phyloP scores from a whole-genome alignment of 768 basidiomycete species.

The Boletus edulis region DNA sequence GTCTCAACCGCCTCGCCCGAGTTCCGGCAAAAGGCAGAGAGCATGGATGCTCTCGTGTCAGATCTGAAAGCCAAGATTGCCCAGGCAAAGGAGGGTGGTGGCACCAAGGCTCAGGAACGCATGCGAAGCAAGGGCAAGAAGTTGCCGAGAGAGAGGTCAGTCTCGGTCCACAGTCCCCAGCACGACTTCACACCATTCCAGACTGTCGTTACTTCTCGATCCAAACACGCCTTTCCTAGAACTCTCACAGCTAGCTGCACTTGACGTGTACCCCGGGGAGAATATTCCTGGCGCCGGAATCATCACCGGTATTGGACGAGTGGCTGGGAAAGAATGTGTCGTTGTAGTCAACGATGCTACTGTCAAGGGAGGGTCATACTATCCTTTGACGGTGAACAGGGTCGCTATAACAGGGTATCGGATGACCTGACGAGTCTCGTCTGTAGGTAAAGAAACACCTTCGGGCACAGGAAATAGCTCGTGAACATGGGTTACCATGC shows the following conservation, averaged over 20 bases:
- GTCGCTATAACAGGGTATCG: not conserved
- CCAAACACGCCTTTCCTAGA: slow-evolving; percentile 89
- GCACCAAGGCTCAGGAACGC: slow-evolving; percentile 67
- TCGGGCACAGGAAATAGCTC: slow-evolving; percentile 91
- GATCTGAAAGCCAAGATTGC: slow-evolving; percentile 62
- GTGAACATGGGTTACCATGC: slow-evolving; percentile 86
- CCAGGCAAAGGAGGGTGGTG: slow-evolving; percentile 66
- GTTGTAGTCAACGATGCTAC: slow-evolving; percentile 94
- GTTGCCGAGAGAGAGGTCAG: slow-evolving; percentile 78
- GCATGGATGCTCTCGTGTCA: slow-evolving; percentile 68
- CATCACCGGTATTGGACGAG: slow-evolving; percentile 80
- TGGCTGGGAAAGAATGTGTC: slow-evolving; percentile 81
- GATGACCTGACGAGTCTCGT: not conserved
- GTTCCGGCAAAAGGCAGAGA: slow-evolving; percentile 60
- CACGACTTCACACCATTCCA: slow-evolving; percentile 28
- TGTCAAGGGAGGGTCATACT: slow-evolving; percentile 91
- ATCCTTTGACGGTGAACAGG: slow-evolving; percentile 68
- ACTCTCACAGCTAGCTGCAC: slow-evolving; percentile 80
- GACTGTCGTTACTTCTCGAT: slow-evolving; percentile 74
- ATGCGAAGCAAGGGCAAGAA: slow-evolving; percentile 80
- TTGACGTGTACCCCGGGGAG: slow-evolving; percentile 78
- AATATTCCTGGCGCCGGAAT: slow-evolving; percentile 86
- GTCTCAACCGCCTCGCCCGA: slow-evolving; percentile 69
- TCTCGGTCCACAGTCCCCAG: not conserved
- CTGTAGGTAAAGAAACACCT: slow-evolving; percentile 89